Base-by-base conservation (phyloP, 2,329 filamentous ascomycete species). In the Fusarium mangiferae region DNA sequence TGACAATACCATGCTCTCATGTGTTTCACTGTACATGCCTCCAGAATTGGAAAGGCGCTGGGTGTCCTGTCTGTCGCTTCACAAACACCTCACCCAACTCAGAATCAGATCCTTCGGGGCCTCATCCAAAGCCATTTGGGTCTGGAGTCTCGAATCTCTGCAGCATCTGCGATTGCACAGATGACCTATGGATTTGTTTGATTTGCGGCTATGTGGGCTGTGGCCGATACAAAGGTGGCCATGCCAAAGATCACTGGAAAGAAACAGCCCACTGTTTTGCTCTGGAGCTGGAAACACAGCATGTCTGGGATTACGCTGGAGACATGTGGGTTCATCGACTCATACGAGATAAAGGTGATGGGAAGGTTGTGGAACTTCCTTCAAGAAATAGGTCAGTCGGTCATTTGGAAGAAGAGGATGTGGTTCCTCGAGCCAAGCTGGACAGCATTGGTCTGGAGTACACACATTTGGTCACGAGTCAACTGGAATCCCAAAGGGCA, bases 1-100 rank as follows among this genome's bases (percentile, higher is more conserved):
- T 99, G 80, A 99, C 96, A 2, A 98, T 98, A 45, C 92, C 97
- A 36, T 99, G 96, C 80, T 96, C 98, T 79, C 96, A 99, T 78
- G 94, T 98, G 58, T 99, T 99, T 80, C 96, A 99, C 81, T 98
- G 96, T 80, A 95, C 92, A 4, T 99, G 96, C 82, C 87, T 99
- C 2, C 94, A 98, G 79, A 98, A 96, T 80, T 99, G 96, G 96
- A 94, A 94, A 80, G 95, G 96, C 9, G 93, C 92, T 33, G 96
- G 96, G 9, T 99, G 96, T 80, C 96, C 96, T 0, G 95, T 99
- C 12, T 99, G 96, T 79, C 91, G 96, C 39, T 98, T 97, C 78
- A 97, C 95, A 4, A 90, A 87, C 68, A 84, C 87, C 11, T 81
- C 84, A 10, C 73, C 80, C 10, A 72, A 55, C 17, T 78, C 79